Evolutionary conservation across 768 basidiomycete genomes (phyloP).

Genomic region (Leccinum obscurum): DNA sequence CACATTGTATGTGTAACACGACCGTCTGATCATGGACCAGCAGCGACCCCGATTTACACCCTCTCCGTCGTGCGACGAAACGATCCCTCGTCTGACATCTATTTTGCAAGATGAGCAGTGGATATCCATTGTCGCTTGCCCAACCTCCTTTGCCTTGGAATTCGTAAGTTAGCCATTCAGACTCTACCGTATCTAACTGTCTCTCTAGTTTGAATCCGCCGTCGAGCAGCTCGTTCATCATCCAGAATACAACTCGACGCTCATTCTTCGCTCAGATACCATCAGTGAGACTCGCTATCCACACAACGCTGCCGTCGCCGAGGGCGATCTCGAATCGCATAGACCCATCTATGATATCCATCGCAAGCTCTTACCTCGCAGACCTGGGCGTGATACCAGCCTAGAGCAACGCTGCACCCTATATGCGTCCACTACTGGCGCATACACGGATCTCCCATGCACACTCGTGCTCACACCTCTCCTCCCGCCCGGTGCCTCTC

Average conservation of each 20-base stretch:
- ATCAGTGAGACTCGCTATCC: conserved; percentile 32
- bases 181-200: neutral
- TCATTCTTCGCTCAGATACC: conserved; percentile 84
- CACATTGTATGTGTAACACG: conserved; percentile 10
- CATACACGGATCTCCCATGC: conserved; percentile 29
- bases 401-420: conserved; percentile 80
- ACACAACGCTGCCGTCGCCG: conserved; percentile 33
- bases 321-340: conserved; percentile 35
- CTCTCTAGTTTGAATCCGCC: conserved; percentile 67
- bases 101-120: conserved; percentile 17
- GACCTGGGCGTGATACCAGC: conserved; percentile 71
- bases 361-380: conserved; percentile 70
- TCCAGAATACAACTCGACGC: conserved; percentile 90
- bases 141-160: conserved; percentile 42
- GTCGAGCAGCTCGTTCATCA: conserved; percentile 76
- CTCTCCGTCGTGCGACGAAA: conserved; percentile 12
- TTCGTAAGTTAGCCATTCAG: conserved; percentile 35
- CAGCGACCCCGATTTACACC: conserved; percentile 27
- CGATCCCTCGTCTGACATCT: neutral
- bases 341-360: conserved; percentile 53
- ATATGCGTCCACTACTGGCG: conserved; percentile 40
- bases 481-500: conserved; percentile 37
- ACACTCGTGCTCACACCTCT: conserved; percentile 64
- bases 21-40: neutral
- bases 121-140: conserved; percentile 41